Evolutionary conservation across 2,329 filamentous ascomycete genomes (phyloP).

Genomic region (Pseudocercospora crystallina): DNA sequence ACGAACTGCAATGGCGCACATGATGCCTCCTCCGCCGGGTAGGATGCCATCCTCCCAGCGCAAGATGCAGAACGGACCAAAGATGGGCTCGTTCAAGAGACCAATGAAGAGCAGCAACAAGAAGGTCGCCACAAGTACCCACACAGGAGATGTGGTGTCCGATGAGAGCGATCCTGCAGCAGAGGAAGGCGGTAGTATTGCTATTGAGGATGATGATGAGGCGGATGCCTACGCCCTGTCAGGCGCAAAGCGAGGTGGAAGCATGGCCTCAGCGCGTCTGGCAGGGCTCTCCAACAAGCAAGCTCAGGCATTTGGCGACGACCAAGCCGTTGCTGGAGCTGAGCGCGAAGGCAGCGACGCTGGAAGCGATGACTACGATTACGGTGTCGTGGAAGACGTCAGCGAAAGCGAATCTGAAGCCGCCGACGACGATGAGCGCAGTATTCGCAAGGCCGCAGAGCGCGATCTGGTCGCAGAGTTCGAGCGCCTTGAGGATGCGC

Average conservation of each 20-base stretch:
- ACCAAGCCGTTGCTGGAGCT: slow-evolving; percentile 19
- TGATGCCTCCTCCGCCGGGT: too few relatives aligned
- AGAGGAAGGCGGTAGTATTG: slow-evolving; percentile 21
- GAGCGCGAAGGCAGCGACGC: slow-evolving; percentile 1
- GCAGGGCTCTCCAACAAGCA: slow-evolving; percentile 26
- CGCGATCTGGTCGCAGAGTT: slow-evolving; percentile 32
- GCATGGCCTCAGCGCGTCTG: slow-evolving; percentile 25
- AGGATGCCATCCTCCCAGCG: neutral
- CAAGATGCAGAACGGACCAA: neutral
- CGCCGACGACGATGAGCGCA: slow-evolving; percentile 25
- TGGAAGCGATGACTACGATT: slow-evolving; percentile 31
- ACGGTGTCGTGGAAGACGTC: slow-evolving; percentile 32
- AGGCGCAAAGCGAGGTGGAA: slow-evolving; percentile 23
- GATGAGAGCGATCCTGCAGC: slow-evolving; percentile 27
- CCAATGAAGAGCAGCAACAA: slow-evolving; percentile 18
- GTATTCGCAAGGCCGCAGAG: slow-evolving; percentile 28
- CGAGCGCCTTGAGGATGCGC: slow-evolving; percentile 22
- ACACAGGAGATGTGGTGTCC: slow-evolving; percentile 21
- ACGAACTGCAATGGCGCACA: too few relatives aligned
- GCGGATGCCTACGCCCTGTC: slow-evolving; percentile 35
- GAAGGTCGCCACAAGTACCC: slow-evolving; percentile 11
- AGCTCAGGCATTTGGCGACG: slow-evolving; percentile 14
- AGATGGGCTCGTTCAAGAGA: neutral
- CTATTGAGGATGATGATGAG: slow-evolving; percentile 24
- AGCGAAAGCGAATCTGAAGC: slow-evolving; percentile 32